Evolutionary conservation across 2,329 filamentous ascomycete species (phyloP), one percentile per base, ranked within the genome.

Genomic region (Verticillium dahliae): DNA sequence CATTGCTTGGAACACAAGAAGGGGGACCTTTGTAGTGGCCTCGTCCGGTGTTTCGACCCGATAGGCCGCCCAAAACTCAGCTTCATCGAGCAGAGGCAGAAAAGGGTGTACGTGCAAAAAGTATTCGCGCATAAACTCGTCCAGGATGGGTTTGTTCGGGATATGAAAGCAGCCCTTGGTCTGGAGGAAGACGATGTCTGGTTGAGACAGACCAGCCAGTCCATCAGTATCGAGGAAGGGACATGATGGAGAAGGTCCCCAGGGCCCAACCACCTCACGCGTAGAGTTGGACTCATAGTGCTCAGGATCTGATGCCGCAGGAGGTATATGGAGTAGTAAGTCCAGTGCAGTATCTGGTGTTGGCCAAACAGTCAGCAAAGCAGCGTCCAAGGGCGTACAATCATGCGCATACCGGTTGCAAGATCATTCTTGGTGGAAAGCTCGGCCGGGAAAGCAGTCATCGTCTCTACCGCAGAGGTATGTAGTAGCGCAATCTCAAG

Each of bases 81-180:
- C 57, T 39, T 62, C 50, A 9, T 55, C 56, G 52, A 71, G 9
- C 0, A 71, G 57, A 1, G 70, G 70, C 13, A 71, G 66, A 59
- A 71, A 67, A 2, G 70, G 69, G 50, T 71, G 70, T 0, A 71
- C 68, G n/a, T 71, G 68, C 0, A 66, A 50, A 14, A 71, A 71
- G 59, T 71, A 71, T 22, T 69, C 66, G 6, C 65, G 38, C n/a
- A 71, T 41, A n/a, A 71, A 70, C 39, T 39, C 56, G 14, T 22
- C 35, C 18, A 57, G 27, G 15, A 57, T 57, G 55, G 15, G 55
- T 56, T 35, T 15, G 31, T 14, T 27, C 13, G 35, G 56, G 34
- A 57, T 37, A 27, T 38, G 56, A 35, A 57, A 57, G 35, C 56
- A 57, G 37, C 56, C 56, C 35, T 27, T 34, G 34, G 34, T 11